These are phyloP conservation scores for Hortiboletus campestris DNA, from an alignment of 768 basidiomycete species.

Conservation along the genomic window DNA sequence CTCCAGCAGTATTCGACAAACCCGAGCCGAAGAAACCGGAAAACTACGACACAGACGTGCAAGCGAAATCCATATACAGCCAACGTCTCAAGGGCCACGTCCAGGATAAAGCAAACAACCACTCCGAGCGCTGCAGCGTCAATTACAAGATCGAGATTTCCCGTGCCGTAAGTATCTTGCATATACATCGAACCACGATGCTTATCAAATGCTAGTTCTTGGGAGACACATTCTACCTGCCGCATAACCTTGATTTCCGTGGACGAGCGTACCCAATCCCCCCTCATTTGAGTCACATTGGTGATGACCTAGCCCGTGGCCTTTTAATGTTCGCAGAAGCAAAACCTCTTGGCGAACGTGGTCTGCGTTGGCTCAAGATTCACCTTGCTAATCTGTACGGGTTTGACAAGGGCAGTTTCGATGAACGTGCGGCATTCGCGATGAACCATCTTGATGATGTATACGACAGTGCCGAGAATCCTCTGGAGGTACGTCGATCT, in stretches of 20 bases:
- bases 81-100: slow-evolving; percentile 53
- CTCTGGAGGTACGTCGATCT: slow-evolving; percentile 57
- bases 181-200: neutral
- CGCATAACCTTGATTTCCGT: slow-evolving; percentile 97
- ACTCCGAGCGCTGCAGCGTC: slow-evolving; percentile 87
- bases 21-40: slow-evolving; percentile 56
- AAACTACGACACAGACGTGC: slow-evolving; percentile 49
- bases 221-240: slow-evolving; percentile 84
- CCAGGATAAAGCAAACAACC: slow-evolving; percentile 72
- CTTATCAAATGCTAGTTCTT: slow-evolving; percentile 57
- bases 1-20: slow-evolving; percentile 63
- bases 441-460: slow-evolving; percentile 72
- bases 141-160: slow-evolving; percentile 99
- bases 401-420: slow-evolving; percentile 91
- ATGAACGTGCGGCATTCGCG: slow-evolving; percentile 84
- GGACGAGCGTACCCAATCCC: slow-evolving; percentile 97
- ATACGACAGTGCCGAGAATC: slow-evolving; percentile 78
- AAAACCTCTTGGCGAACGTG: slow-evolving; percentile 78
- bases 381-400: slow-evolving; percentile 93
- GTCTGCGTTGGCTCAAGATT: slow-evolving; percentile 93
- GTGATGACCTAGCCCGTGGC: slow-evolving; percentile 89
- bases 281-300: slow-evolving; percentile 92
- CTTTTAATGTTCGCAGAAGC: slow-evolving; percentile 79
- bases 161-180: slow-evolving; percentile 59
- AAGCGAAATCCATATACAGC: slow-evolving; percentile 54